phyloP scores from a whole-genome alignment of 2,329 filamentous ascomycete genomes.

The Fusarium humuli region DNA sequence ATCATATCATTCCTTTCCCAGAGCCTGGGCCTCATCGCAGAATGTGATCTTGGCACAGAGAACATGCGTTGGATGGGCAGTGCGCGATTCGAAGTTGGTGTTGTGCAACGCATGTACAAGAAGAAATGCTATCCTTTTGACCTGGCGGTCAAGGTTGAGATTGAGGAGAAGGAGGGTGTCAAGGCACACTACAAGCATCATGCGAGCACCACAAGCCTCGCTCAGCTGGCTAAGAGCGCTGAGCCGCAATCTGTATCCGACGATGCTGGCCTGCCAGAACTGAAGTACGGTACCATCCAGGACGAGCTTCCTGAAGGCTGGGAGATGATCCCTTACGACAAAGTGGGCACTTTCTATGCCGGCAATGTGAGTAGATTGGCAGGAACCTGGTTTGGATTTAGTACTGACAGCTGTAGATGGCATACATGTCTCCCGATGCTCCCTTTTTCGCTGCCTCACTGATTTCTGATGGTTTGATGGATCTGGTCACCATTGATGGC shows the following conservation, averaged over 20 bases:
- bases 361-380: slow-evolving; percentile 74
- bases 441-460: slow-evolving; percentile 90
- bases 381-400: too few species aligned
- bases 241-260: slow-evolving; percentile 42
- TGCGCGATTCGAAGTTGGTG: slow-evolving; percentile 85
- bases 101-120: slow-evolving; percentile 79
- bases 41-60: slow-evolving; percentile 90
- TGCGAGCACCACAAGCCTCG: slow-evolving; percentile 50
- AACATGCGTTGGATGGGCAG: slow-evolving; percentile 93
- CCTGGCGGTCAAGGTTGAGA: slow-evolving; percentile 84
- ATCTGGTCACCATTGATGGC: slow-evolving; percentile 84
- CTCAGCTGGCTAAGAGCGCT: slow-evolving; percentile 39
- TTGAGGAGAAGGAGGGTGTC: slow-evolving; percentile 79
- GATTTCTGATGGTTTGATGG: slow-evolving; percentile 85
- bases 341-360: slow-evolving; percentile 90
- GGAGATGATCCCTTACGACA: slow-evolving; percentile 78
- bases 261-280: slow-evolving; percentile 71
- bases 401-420: slow-evolving; percentile 68
- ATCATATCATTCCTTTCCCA: slow-evolving; percentile 92
- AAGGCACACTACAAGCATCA: slow-evolving; percentile 75
- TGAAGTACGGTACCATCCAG: slow-evolving; percentile 83
- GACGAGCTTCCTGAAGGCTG: slow-evolving; percentile 83
- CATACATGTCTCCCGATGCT: slow-evolving; percentile 86
- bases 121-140: slow-evolving; percentile 90
- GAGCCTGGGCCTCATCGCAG: slow-evolving; percentile 88